Conservation (phyloP, 2,329 filamentous ascomycete species). For the Diplodia seriata region DNA sequence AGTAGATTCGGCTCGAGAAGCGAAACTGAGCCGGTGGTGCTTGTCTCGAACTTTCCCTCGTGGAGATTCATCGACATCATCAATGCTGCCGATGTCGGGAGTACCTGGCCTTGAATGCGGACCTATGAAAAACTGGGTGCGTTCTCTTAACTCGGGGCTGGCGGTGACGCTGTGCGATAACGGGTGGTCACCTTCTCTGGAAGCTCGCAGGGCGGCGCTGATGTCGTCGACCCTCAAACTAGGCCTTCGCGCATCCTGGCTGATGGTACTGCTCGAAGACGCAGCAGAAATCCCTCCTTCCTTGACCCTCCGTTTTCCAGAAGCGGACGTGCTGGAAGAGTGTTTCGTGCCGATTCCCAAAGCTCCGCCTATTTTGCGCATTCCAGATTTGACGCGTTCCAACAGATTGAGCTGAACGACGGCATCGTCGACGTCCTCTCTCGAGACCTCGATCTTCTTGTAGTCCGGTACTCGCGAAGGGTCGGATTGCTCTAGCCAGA, state of each 20-base stretch:
- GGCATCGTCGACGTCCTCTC: conserved; percentile 87
- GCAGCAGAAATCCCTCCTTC: conserved; percentile 60
- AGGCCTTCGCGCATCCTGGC: conserved; percentile 61
- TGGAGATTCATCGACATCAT: conserved; percentile 38
- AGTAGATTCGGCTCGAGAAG: conserved; percentile 44
- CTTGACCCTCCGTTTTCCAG: conserved; percentile 62
- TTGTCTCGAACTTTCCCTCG: conserved; percentile 36
- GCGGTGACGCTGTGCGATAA: conserved; percentile 76
- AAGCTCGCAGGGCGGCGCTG: conserved; percentile 58
- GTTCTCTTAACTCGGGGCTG: conserved; percentile 64
- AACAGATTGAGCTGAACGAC: conserved; percentile 89
- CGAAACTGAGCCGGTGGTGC: conserved; percentile 46
- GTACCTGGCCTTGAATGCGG: conserved; percentile 51
- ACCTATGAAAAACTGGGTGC: conserved; percentile 47
- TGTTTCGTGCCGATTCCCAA: conserved; percentile 57
- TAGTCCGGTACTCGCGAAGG: conserved; percentile 78
- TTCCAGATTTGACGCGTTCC: conserved; percentile 80
- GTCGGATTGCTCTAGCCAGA: conserved; percentile 95
- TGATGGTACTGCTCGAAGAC: conserved; percentile 62
- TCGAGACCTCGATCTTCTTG: conserved; percentile 89
- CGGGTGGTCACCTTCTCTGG: conserved; percentile 69
- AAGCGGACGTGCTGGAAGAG: conserved; percentile 21
- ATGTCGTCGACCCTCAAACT: conserved; percentile 68
- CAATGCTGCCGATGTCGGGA: conserved; percentile 42
- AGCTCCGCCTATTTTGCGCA: conserved; percentile 67